phyloP scores from a whole-genome alignment of 495 filamentous ascomycete species.

The Xeromyces bisporus region DNA sequence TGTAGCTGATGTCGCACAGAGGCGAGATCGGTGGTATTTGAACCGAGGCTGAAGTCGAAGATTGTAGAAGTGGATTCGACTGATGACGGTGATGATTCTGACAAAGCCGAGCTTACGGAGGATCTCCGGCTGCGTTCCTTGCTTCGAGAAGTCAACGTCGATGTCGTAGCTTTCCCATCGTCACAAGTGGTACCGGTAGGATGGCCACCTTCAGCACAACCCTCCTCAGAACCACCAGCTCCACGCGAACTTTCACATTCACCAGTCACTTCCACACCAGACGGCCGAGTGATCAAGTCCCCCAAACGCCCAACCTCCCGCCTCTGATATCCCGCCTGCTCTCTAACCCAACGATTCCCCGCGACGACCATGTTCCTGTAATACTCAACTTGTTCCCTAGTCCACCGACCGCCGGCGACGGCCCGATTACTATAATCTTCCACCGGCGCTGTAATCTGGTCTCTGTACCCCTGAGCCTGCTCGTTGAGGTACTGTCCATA shows the following conservation, averaged over 20 bases:
- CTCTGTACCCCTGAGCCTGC: no score
- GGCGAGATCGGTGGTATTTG: slow-evolving; percentile 25
- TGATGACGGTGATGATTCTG: slow-evolving; percentile 25
- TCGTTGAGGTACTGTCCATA: no score
- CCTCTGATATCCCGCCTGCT: slow-evolving; percentile 18
- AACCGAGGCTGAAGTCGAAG: slow-evolving; percentile 24
- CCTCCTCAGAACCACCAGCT: no score
- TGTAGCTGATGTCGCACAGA: slow-evolving; percentile 24
- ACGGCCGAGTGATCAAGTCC: slow-evolving; percentile 2
- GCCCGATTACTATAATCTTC: slow-evolving; percentile 27
- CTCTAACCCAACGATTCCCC: slow-evolving; percentile 26
- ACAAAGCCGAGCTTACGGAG: slow-evolving; percentile 20
- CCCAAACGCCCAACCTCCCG: slow-evolving; percentile 11
- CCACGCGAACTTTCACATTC: no score
- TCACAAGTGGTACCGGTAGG: no score
- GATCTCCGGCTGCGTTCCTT: slow-evolving; percentile 16
- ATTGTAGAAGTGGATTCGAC: slow-evolving; percentile 27
- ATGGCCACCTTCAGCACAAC: no score
- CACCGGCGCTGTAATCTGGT: slow-evolving; percentile 25
- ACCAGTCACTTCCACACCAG: no score
- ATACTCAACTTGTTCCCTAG: slow-evolving; percentile 26
- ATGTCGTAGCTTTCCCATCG: no score
- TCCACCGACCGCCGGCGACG: slow-evolving; percentile 23
- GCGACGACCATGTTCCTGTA: slow-evolving; percentile 25
- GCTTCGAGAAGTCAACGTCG: no score